Conservation (phyloP, 768 basidiomycete species). For the Trametes villosa region DNA sequence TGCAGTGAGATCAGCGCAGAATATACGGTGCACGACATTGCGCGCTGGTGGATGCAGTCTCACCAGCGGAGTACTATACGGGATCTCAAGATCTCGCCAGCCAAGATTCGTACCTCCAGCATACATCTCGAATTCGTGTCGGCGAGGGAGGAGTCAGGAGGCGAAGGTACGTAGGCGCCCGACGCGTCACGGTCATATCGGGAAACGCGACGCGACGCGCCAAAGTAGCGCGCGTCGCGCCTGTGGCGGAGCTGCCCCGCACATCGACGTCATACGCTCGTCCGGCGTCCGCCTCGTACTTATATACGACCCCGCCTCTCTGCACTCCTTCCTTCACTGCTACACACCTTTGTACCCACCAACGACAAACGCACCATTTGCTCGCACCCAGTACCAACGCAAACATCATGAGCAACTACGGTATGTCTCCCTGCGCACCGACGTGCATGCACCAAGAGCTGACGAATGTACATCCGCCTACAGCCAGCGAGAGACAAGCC, state of each 20-base stretch:
- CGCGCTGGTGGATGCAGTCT: no score
- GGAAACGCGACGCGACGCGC: no score
- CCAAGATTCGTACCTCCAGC: no score
- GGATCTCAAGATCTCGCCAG: no score
- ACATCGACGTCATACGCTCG: slow-evolving; percentile 9
- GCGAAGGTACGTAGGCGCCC: no score
- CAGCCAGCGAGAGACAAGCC: slow-evolving; percentile 6
- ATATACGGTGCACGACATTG: no score
- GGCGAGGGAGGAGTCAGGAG: no score
- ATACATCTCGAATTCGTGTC: no score
- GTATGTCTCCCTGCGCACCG: not conserved
- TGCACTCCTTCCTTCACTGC: not conserved
- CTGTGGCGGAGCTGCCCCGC: not conserved
- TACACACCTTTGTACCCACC: not conserved
- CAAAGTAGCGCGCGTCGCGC: no score
- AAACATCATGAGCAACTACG: slow-evolving; percentile 4
- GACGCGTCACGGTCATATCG: not conserved
- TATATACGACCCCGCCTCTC: not conserved
- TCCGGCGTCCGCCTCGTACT: not conserved
- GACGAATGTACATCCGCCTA: not conserved
- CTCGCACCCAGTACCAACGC: not conserved
- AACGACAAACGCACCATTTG: not conserved
- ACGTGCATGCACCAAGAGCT: no score
- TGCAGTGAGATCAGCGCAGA: no score
- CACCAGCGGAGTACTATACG: no score